These are phyloP conservation scores for Pyronema omphalodes DNA, from an alignment of 495 filamentous ascomycete genomes.

Conservation along the genomic window DNA sequence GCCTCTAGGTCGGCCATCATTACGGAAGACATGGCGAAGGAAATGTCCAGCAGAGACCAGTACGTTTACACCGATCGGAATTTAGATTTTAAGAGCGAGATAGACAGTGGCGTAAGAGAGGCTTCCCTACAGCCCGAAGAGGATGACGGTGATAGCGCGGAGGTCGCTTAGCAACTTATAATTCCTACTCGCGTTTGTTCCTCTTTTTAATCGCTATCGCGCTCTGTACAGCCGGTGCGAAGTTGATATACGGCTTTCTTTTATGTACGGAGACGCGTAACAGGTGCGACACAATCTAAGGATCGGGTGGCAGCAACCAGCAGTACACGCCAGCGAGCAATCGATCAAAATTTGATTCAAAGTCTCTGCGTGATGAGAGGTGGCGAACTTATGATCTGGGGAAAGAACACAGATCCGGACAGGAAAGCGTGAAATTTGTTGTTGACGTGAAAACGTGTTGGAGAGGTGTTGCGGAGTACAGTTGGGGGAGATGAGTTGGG, in stretches of 20 bases:
- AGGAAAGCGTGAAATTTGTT: not conserved
- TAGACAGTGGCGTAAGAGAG: not conserved
- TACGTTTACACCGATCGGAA: not conserved
- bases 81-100: not conserved
- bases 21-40: conserved; percentile 33
- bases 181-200: not conserved
- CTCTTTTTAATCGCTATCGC: not conserved
- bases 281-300: conserved; percentile 3
- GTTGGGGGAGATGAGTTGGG: too few relatives aligned
- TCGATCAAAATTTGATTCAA: too few relatives aligned
- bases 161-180: conserved; percentile 1
- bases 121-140: not conserved
- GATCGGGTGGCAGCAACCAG: not conserved
- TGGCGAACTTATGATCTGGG: too few relatives aligned
- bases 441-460: not conserved
- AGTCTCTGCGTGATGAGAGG: too few relatives aligned
- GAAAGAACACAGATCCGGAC: too few relatives aligned
- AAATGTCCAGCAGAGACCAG: not conserved
- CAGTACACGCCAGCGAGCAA: too few relatives aligned
- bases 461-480: not conserved
- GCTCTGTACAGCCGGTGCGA: not conserved
- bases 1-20: conserved; percentile 72
- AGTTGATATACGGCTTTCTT: not conserved
- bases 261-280: conserved; percentile 5
- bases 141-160: not conserved